Base-by-base conservation (phyloP, 2,329 filamentous ascomycete genomes). In the Claviceps fusiformis region DNA sequence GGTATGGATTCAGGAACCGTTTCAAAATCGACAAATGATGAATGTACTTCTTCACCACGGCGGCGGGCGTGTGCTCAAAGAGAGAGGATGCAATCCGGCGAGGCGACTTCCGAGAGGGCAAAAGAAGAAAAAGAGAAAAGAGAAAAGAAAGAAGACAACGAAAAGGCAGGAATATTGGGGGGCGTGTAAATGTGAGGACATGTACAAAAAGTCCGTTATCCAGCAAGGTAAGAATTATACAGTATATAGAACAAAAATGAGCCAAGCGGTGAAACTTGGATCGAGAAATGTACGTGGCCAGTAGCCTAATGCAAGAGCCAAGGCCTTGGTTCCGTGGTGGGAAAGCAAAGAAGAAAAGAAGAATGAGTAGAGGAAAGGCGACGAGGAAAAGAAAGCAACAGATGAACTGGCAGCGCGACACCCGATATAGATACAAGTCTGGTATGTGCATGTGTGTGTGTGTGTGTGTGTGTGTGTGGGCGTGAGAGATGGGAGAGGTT, bases 241-340 rank as follows among this genome's bases (percentile, higher is more conserved):
- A 35, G 41, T 52, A 37, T 39, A 27, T n/a, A n/a, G n/a, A n/a
- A n/a, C n/a, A n/a, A n/a, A n/a, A 45, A 56, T 17, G 43, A 44
- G 9, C 48, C 55, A 50, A 54, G 24, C 33, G n/a, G 29, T n/a
- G n/a, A 41, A 39, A 29, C 49, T 50, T 39, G 53, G 50, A 37
- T 43, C 55, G 39, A 39, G 44, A 54, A 56, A 56, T 56, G 41
- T 55, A 56, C 54, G 54, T 46, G 54, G 54, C 46, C 54, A 45
- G 39, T 17, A 24, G 51, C 39, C 29, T 15, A 15, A 37, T n/a
- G 47, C 45, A 50, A 39, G 52, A 46, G 43, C 33, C 52, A 3
- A 47, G 27, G 45, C 13, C 24, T 15, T 15, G 27, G 10, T 45
- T 45, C 19, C 24, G 6, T 37, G 7, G 6, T 37, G 9, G 6